phyloP scores from a whole-genome alignment of 108 stramenopile genomes.

The Discostella stelligeroides region DNA sequence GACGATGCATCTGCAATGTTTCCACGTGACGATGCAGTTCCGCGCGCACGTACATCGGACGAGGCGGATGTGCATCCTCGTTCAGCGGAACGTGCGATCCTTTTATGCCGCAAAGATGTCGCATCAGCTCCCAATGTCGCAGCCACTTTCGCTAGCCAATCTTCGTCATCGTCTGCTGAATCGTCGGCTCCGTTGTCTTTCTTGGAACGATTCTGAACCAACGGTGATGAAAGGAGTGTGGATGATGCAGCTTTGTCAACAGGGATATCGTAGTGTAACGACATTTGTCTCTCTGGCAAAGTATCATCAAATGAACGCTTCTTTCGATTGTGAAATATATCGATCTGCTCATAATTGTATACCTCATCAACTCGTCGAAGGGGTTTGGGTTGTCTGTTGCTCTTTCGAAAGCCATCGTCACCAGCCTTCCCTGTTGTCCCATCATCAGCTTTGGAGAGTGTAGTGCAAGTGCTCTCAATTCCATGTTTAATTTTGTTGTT shows the following conservation, averaged over 20 bases:
- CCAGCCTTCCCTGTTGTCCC: neutral
- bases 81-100: constrained; percentile 2
- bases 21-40: neutral
- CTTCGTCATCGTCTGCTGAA: constrained; percentile 19
- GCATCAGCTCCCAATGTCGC: constrained; percentile 27
- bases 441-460: neutral
- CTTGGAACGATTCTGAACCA: constrained; percentile 1
- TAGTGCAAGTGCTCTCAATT: neutral
- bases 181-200: constrained; percentile 1
- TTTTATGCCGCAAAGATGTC: constrained; percentile 9
- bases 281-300: constrained; percentile 14
- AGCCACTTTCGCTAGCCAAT: constrained; percentile 49
- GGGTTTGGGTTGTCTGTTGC: neutral
- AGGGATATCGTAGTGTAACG: constrained; percentile 31
- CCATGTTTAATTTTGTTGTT: neutral
- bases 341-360: constrained; percentile 7
- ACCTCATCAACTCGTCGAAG: constrained; percentile 6
- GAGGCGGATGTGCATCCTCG: neutral
- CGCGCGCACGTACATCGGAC: neutral
- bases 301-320: constrained; percentile 1
- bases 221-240: constrained; percentile 9
- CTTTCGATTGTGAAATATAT: constrained; percentile 2
- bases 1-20: neutral
- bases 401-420: neutral
- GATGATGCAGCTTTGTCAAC: constrained; percentile 46